A percentile compares a stretch with the other conserved stretches of the same genome.
These are phyloP conservation scores for Candida hungchunana DNA, from an alignment of 805 yeast species.

Conservation along the genomic window DNA sequence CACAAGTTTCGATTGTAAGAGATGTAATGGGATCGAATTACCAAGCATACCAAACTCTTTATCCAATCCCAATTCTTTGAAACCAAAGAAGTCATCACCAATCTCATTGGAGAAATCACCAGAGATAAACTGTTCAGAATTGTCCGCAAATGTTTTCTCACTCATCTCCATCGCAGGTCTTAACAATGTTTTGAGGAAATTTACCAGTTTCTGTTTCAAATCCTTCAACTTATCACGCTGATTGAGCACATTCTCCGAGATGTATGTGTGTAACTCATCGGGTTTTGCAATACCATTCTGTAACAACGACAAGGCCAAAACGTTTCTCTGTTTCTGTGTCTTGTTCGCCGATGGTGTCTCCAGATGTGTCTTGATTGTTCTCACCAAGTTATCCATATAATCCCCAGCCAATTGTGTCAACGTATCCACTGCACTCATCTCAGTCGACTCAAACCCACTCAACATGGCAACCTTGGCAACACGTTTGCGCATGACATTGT, in stretches of 20 bases:
- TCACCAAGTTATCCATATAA: constrained; percentile 70
- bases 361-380: constrained; percentile 62
- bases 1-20: constrained; percentile 72
- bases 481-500: constrained; percentile 60
- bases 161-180: constrained; percentile 73
- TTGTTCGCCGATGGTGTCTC: constrained; percentile 50
- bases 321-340: constrained; percentile 36
- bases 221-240: constrained; percentile 69
- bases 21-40: constrained; percentile 83
- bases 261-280: constrained; percentile 67
- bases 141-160: constrained; percentile 80
- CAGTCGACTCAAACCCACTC: constrained; percentile 84
- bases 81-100: constrained; percentile 98
- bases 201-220: constrained; percentile 59
- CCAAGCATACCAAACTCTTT: constrained; percentile 84
- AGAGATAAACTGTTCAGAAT: constrained; percentile 87
- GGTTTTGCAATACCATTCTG: constrained; percentile 86
- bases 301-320: constrained; percentile 58
- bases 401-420: constrained; percentile 81
- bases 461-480: constrained; percentile 83
- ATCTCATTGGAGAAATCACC: constrained; percentile 93
- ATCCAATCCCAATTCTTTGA: constrained; percentile 88
- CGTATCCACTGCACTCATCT: constrained; percentile 70
- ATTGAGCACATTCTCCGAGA: constrained; percentile 65
- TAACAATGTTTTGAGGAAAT: constrained; percentile 71